Conservation (phyloP, 1,284 basidiomycete species). For the Pholiota adiposa region DNA sequence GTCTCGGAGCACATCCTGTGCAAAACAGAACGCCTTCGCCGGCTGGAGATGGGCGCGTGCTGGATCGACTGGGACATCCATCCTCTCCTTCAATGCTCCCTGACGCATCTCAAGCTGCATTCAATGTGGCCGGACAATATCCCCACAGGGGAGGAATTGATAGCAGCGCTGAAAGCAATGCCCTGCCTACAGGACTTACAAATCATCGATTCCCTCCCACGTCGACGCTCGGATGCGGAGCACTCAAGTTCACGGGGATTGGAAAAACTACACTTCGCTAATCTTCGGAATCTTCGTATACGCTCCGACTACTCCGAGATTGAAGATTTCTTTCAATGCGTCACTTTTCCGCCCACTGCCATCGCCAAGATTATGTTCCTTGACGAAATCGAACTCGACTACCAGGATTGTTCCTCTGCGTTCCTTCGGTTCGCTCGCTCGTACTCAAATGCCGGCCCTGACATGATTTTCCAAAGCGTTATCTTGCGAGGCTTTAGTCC, state of each 20-base stretch:
- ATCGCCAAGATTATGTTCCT: not conserved
- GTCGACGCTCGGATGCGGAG: too few species aligned
- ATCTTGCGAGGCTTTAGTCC: not conserved
- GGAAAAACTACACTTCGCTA: not conserved
- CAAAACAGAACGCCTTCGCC: slow-evolving; percentile 15
- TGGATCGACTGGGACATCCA: slow-evolving; percentile 24
- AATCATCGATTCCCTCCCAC: slow-evolving; percentile 1
- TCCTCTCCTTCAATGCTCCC: slow-evolving; percentile 25
- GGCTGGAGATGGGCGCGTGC: slow-evolving; percentile 23
- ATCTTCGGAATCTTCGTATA: not conserved
- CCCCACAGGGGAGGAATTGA: slow-evolving; percentile 10
- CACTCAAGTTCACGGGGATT: too few species aligned
- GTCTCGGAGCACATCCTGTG: not conserved
- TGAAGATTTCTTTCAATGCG: not conserved
- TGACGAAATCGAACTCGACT: not conserved
- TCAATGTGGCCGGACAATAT: not conserved
- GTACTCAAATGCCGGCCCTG: not conserved
- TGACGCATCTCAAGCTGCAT: slow-evolving; percentile 31
- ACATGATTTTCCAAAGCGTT: not conserved
- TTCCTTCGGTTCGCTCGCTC: not conserved
- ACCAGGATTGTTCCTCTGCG: too few species aligned
- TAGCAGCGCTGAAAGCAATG: slow-evolving; percentile 5
- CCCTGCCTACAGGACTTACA: slow-evolving; percentile 2
- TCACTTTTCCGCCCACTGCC: not conserved
- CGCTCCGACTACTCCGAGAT: not conserved